Percentiles rank a stretch among this genome's conserved stretches.
Evolutionary conservation across 192 early-diverging fungal species (phyloP).

Genomic region (Dissophora globulifera): DNA sequence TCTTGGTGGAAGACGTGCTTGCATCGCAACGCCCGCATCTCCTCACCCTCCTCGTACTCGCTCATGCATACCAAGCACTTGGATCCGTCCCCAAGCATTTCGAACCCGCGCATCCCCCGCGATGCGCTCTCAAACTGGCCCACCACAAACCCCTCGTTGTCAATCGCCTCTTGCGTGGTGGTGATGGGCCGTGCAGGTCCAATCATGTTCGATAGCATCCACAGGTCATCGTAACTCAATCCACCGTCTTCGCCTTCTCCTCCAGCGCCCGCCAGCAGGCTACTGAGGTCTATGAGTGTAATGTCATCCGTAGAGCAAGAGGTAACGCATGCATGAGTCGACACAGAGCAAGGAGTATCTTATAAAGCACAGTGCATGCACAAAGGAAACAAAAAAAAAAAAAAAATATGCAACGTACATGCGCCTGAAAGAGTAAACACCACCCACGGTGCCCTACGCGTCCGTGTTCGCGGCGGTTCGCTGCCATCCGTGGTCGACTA

Average conservation of each 20-base stretch:
- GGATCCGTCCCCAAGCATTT: slow-evolving; percentile 38
- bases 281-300: slow-evolving; percentile 36
- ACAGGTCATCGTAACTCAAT: slow-evolving; percentile 45
- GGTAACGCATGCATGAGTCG: too few relatives aligned
- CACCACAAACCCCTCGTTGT: slow-evolving; percentile 34
- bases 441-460: slow-evolving; percentile 14
- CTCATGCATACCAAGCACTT: slow-evolving; percentile 62
- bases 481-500: slow-evolving; percentile 4
- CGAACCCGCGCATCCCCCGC: slow-evolving; percentile 26
- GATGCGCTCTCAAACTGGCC: slow-evolving; percentile 25
- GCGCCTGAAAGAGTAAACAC: slow-evolving; percentile 16
- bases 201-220: slow-evolving; percentile 44
- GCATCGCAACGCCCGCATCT: slow-evolving; percentile 60
- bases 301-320: too few relatives aligned
- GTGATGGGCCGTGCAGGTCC: slow-evolving; percentile 53
- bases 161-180: slow-evolving; percentile 54
- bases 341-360: too few relatives aligned
- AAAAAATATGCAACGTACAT: slow-evolving; percentile 13
- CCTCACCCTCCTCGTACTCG: slow-evolving; percentile 57
- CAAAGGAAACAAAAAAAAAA: neutral
- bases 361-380: too few relatives aligned
- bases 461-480: slow-evolving; percentile 1
- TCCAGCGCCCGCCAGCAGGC: slow-evolving; percentile 30
- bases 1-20: slow-evolving; percentile 64
- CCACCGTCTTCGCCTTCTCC: slow-evolving; percentile 13